Percentiles rank a stretch among this genome's conserved stretches.
phyloP scores from a whole-genome alignment of 257 asterid genomes.

The Marsdenia floribunda region DNA sequence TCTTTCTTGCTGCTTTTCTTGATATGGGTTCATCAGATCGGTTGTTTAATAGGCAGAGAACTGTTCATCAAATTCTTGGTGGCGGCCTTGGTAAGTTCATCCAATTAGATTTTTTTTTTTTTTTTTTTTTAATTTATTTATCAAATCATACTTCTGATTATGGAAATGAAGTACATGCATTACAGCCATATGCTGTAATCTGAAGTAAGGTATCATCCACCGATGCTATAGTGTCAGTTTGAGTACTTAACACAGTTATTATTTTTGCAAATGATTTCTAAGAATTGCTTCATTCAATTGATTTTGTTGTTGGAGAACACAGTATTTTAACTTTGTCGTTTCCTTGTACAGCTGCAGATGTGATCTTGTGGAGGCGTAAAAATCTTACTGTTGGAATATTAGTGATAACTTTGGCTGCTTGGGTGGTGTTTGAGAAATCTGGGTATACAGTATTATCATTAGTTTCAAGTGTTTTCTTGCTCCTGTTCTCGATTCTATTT shows the following conservation, averaged over 20 bases:
- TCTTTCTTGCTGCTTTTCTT: slow-evolving; percentile 17
- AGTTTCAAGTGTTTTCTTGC: slow-evolving; percentile 66
- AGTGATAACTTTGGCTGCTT: slow-evolving; percentile 49
- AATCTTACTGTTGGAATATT: slow-evolving; percentile 49
- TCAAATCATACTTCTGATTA: background rate
- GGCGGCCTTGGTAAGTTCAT: slow-evolving; percentile 63
- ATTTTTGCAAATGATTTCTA: background rate
- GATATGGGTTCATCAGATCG: slow-evolving; percentile 67
- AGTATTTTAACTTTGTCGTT: slow-evolving; percentile 8
- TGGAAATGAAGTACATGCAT: background rate
- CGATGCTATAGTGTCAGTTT: background rate
- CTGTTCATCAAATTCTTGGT: slow-evolving; percentile 82
- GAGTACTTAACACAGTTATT: background rate
- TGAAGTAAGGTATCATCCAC: background rate
- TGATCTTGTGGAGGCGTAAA: slow-evolving; percentile 67
- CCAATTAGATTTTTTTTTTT: background rate
- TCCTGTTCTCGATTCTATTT: slow-evolving; percentile 69
- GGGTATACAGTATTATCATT: slow-evolving; percentile 65
- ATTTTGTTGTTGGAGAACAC: slow-evolving; percentile 1
- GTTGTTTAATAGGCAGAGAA: slow-evolving; percentile 53
- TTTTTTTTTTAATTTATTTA: no score
- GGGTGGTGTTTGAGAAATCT: slow-evolving; percentile 85
- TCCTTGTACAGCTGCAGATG: slow-evolving; percentile 70
- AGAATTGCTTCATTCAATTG: background rate
- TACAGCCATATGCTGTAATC: background rate